Base-by-base conservation (phyloP, 73 alveolate species). In the Paramecium sexaurelia region DNA sequence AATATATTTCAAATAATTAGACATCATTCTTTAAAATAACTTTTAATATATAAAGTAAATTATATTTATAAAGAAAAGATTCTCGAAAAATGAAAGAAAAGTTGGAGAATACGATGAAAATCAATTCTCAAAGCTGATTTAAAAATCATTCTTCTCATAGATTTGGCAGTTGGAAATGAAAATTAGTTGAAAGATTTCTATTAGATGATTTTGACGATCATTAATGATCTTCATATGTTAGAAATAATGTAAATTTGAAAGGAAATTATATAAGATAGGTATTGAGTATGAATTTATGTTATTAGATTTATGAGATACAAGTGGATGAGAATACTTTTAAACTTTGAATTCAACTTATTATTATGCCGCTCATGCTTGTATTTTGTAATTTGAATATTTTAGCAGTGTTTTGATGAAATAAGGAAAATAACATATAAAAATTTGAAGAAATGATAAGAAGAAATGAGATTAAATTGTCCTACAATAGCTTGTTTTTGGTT, bases 141-240 rank as follows among this genome's bases (percentile, higher is more conserved):
- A 71, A 98, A 97, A 84, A 96, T 98, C 84, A 98, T 98, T 75
- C 94, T 98, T 17, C 94, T 98, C 19, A 99, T 99, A 7, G 99
- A 98, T 94, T 97, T 99, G 10, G 99, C 99, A 35, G 99, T 98
- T 24, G 99, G 99, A 75, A 98, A 96, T 97, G 99, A 40, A 97
- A 98, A 84, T 61, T 92, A 22, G 97, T 94, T 32, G 96, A 95
- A 45, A 88, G 98, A 84, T 96, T 94, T 92, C 91, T 95, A 36
- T 92, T 92, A 67, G 92, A 97, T 89, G 98, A 96, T 92, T 97
- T 96, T 56, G 92, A 89, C 22, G 94, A 75, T 22, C 26, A 92
- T 55, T 35, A 55, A 33, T 17, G 37, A 75, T 86, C 93, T 26
- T 36, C 93, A 15, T 66, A 86, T 51, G 93, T 94, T 90, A 75